Base-by-base conservation (phyloP, 2,329 filamentous ascomycete genomes). In the Exophiala bonariae region DNA sequence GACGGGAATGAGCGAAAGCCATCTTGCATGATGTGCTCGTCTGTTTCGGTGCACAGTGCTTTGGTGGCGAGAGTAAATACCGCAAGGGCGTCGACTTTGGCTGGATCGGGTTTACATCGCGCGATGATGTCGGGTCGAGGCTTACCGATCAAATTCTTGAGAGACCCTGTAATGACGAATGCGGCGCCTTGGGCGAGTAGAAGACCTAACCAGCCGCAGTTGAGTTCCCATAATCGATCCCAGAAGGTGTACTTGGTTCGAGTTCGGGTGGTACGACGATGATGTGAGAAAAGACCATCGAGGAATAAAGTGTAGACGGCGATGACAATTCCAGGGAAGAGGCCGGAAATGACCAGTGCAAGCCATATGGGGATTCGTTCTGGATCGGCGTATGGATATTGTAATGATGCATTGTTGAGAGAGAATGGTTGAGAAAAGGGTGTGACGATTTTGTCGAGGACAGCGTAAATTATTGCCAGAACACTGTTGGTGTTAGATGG, bases 161-260 rank as follows among this genome's bases (percentile, higher is more conserved):
- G 59, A 3, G 72, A 74, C 30, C 76, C 75, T 3, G 79, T 82
- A 39, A 82, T 77, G 17, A 79, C 72, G 59, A 81, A 82, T 0
- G 77, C 73, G n/a, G 75, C 64, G 11, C 69, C 75, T 46, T 79
- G 74, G 23, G 76, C 73, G 32, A 82, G 62, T 13, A 77, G 59
- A 47, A 82, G 63, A n/a, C 79, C 79, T 19, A 82, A 60, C 9
- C 81, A 71, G 2, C 79, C 79, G 56, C 79, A 81, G 57, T 82
- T 82, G 58, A 82, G 65, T 62, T 82, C 78, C 79, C 79, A 82
- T n/a, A 82, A 59, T 16, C 79, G 69, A 55, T 81, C 77, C 58
- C 77, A 76, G 56, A 77, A 71, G 31, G 73, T 67, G 58, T 80
- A 79, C 66, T 40, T 67, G 63, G 8, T 62, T 61, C n/a, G 49